These are phyloP conservation scores for Talaromyces nanjingensis DNA, from an alignment of 495 filamentous ascomycete species.

Conservation along the genomic window DNA sequence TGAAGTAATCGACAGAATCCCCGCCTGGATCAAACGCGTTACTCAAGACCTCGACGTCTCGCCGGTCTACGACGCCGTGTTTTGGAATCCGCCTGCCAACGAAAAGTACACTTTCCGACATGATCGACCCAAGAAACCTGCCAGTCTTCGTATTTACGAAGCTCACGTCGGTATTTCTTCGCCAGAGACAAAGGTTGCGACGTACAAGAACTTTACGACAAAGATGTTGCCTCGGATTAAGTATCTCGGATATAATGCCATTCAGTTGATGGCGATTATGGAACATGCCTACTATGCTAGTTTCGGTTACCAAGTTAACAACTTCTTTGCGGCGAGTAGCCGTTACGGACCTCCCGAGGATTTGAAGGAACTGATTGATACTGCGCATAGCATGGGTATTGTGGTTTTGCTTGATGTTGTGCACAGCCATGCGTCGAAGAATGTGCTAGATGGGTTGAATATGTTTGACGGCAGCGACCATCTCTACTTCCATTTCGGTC, in stretches of 20 bases:
- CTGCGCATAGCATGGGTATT: constrained; percentile 84
- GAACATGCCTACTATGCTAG: constrained; percentile 99
- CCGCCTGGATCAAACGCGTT: constrained; percentile 94
- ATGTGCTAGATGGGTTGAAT: constrained; percentile 88
- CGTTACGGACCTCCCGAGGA: constrained; percentile 92
- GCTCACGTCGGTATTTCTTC: constrained; percentile 97
- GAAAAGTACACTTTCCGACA: constrained; percentile 80
- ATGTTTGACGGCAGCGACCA: constrained; percentile 92
- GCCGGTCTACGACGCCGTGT: constrained; percentile 86
- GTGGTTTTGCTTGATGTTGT: constrained; percentile 94
- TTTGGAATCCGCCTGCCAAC: constrained; percentile 85
- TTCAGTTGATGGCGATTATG: constrained; percentile 98
- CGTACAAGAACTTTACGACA: constrained; percentile 94
- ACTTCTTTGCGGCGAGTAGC: constrained; percentile 96
- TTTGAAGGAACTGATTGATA: constrained; percentile 92
- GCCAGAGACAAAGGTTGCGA: constrained; percentile 77
- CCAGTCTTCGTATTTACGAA: constrained; percentile 87
- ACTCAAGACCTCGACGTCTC: constrained; percentile 87
- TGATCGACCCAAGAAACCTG: constrained; percentile 72
- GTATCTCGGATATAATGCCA: constrained; percentile 88
- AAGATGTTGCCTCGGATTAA: constrained; percentile 89
- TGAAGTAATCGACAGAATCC: constrained; percentile 78
- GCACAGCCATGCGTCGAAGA: constrained; percentile 97
- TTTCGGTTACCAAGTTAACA: constrained; percentile 97
- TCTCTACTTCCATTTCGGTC: constrained; percentile 87